Conservation (phyloP, 148 eudicot genomes). For the Agrostemma githago region DNA sequence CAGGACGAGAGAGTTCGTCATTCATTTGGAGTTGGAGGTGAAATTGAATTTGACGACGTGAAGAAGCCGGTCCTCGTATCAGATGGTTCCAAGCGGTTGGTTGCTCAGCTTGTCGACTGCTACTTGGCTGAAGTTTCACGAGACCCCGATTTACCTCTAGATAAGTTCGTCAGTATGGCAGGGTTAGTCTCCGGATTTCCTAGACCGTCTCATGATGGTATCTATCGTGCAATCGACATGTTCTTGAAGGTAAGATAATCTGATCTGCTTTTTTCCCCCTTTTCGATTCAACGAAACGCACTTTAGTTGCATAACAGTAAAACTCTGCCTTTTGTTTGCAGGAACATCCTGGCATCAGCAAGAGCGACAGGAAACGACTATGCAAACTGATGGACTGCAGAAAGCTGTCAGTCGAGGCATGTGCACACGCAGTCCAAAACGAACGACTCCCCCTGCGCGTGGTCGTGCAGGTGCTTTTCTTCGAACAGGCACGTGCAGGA, state of each 20-base stretch:
- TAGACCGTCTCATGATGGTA: slow-evolving; percentile 72
- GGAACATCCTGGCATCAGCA: slow-evolving; percentile 75
- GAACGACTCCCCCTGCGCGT: slow-evolving; percentile 84
- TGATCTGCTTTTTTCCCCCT: not conserved
- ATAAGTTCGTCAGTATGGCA: slow-evolving; percentile 60
- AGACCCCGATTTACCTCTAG: slow-evolving; percentile 56
- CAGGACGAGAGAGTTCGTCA: slow-evolving; percentile 32
- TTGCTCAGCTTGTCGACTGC: slow-evolving; percentile 80
- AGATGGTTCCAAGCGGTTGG: slow-evolving; percentile 62
- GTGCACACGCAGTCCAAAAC: slow-evolving; percentile 80
- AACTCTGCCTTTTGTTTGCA: slow-evolving; percentile 21
- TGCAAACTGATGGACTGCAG: slow-evolving; percentile 86
- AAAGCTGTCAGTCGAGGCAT: slow-evolving; percentile 78
- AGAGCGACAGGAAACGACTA: slow-evolving; percentile 67
- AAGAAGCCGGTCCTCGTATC: slow-evolving; percentile 34
- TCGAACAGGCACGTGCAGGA: slow-evolving; percentile 64
- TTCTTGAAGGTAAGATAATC: slow-evolving; percentile 65
- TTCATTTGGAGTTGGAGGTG: slow-evolving; percentile 30
- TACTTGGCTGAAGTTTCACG: slow-evolving; percentile 75
- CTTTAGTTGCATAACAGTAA: too few species aligned
- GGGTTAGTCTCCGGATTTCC: slow-evolving; percentile 61
- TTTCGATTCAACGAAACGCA: too few species aligned
- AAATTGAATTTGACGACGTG: slow-evolving; percentile 46
- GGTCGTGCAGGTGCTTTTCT: slow-evolving; percentile 80
- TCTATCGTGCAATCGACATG: slow-evolving; percentile 92